Evolutionary conservation across 441 rosid genomes (phyloP).

Genomic region (Bocquillonia castaneifolia): DNA sequence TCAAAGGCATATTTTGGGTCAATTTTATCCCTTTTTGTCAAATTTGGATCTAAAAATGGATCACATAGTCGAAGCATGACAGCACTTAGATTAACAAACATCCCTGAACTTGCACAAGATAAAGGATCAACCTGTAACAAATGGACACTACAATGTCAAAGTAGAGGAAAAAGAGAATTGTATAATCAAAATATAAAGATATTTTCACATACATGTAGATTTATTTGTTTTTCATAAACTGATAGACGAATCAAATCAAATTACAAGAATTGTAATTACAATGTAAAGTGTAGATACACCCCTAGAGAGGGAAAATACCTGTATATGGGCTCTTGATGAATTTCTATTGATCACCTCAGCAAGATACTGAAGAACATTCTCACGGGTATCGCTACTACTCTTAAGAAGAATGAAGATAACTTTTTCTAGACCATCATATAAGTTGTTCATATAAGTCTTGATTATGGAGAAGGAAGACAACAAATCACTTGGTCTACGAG

Average conservation of each 20-base stretch:
- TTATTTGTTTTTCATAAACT: no score
- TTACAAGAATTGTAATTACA: no score
- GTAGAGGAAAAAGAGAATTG: background rate
- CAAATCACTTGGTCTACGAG: constrained; percentile 71
- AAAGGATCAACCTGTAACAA: constrained; percentile 76
- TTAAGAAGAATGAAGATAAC: constrained; percentile 66
- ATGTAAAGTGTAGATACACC: background rate
- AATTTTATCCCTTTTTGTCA: constrained; percentile 77
- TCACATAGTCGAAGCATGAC: constrained; percentile 90
- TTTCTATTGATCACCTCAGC: constrained; percentile 93
- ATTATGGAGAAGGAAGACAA: constrained; percentile 79
- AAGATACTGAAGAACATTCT: constrained; percentile 83
- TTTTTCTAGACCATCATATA: constrained; percentile 64
- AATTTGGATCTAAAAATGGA: constrained; percentile 80
- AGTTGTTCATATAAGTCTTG: constrained; percentile 63
- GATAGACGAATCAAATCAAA: no score
- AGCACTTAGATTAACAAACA: constrained; percentile 94
- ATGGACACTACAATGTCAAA: constrained; percentile 21
- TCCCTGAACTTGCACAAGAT: constrained; percentile 94
- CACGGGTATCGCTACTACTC: constrained; percentile 68
- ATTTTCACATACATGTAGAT: no score
- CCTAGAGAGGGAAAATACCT: constrained; percentile 40
- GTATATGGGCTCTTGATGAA: constrained; percentile 78
- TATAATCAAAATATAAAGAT: no score
- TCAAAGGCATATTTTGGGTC: constrained; percentile 73